These are phyloP conservation scores for Candida sithepensis DNA, from an alignment of 805 yeast species.

Conservation along the genomic window DNA sequence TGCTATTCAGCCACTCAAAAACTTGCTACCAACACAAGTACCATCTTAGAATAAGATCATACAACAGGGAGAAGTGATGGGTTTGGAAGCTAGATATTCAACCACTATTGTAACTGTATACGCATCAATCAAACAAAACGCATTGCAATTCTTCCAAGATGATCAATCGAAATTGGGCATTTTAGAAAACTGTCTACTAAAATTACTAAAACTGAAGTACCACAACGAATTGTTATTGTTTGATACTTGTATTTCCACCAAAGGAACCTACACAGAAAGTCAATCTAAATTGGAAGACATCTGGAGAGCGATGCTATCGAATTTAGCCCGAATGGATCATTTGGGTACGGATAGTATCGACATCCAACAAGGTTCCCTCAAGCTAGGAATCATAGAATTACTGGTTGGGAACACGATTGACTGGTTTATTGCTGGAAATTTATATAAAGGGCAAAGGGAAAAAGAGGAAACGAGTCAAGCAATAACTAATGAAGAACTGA, in stretches of 20 bases:
- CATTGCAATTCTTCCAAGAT: neutral
- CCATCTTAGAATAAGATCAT: too few species aligned
- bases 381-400: slow-evolving; percentile 6
- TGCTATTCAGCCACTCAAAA: too few species aligned
- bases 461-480: neutral
- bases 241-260: neutral
- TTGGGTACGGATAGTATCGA: neutral
- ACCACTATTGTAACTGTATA: neutral
- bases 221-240: neutral
- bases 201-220: neutral
- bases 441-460: neutral
- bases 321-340: neutral
- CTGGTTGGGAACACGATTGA: slow-evolving; percentile 2
- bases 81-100: too few species aligned
- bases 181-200: neutral
- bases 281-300: neutral
- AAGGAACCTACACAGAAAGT: slow-evolving; percentile 1
- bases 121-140: neutral
- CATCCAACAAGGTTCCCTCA: neutral
- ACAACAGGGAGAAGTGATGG: too few species aligned
- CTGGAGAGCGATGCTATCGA: neutral
- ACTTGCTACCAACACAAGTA: too few species aligned
- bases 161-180: neutral
- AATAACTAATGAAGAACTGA: neutral
- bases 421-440: slow-evolving; percentile 1